Evolutionary conservation across 768 basidiomycete species (phyloP), one percentile per base, ranked within the genome.

Genomic region (Leucosporidium creatinivorum): DNA sequence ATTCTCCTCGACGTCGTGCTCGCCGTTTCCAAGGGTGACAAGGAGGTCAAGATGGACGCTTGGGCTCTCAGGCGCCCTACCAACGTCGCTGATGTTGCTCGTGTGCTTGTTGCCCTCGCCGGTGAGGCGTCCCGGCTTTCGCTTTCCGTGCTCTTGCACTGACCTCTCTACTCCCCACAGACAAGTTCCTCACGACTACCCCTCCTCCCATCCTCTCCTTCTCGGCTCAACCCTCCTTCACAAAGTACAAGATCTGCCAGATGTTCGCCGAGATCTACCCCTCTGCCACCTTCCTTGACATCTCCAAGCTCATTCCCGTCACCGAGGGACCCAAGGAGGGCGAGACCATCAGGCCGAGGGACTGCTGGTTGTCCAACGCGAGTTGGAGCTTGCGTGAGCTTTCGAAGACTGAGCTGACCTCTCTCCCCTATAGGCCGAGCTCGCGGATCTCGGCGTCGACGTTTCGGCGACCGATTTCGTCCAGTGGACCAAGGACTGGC

Each of bases 21-120:
- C 68, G 90, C 93, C 75, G 89, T 89, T 73, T 88, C 87, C 8
- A 49, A 9, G 12, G 89, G 89, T 3, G 28, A 49, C 10, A 93
- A 93, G 79, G 80, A 80, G 47, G 93, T 93, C 81, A 91, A 86
- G 77, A 97, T 97, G 94, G 94, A 99, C 76, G 87, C 94, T 77
- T 94, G 86, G 76, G 92, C 91, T 30, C 89, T 87, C 23, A 84
- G 94, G 33, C 94, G 88, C 79, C 94, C 94, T 0, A 98, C 94
- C 30, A 92, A 92, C 74, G 86, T 91, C 17, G 74, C 86, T 39
- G 93, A 97, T 28, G 82, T 61, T 15, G 60, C 60, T 5, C 58
- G 58, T 19, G 58, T 60, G 15, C 44, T 60, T 2, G 25, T 49
- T 49, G 8, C 3, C 21, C 28, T 61, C 60, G 30, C 60, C 30